Evolutionary conservation across 2,329 filamentous ascomycete species (phyloP).

Genomic region (Chalara sp.): DNA sequence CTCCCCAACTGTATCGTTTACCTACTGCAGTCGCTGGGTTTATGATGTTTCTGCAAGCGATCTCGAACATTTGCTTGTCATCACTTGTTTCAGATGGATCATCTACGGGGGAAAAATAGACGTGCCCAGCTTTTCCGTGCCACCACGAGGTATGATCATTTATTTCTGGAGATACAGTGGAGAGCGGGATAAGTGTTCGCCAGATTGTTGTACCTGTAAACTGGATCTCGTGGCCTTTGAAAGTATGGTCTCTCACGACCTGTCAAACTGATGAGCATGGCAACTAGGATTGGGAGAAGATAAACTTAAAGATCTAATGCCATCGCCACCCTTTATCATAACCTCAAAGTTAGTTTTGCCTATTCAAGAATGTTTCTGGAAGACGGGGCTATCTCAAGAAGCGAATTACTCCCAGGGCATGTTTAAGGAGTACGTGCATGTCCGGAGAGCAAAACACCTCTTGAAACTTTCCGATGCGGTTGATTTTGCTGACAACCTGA

Average conservation of each 20-base stretch:
- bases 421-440: too few species aligned
- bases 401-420: too few species aligned
- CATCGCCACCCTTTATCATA: conserved; percentile 35
- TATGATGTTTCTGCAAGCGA: conserved; percentile 30
- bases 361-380: too few species aligned
- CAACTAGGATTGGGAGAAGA: neutral
- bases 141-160: conserved; percentile 33
- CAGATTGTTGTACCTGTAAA: conserved; percentile 44
- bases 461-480: too few species aligned
- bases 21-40: conserved; percentile 25
- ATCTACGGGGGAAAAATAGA: conserved; percentile 36
- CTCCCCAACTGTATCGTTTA: conserved; percentile 31
- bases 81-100: conserved; percentile 11
- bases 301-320: conserved; percentile 39
- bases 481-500: too few species aligned
- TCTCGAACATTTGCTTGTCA: conserved; percentile 31
- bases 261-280: conserved; percentile 10
- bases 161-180: conserved; percentile 25
- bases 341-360: too few species aligned
- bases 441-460: too few species aligned
- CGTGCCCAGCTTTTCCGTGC: conserved; percentile 35
- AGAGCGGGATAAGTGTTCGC: conserved; percentile 35
- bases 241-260: conserved; percentile 35
- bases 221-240: conserved; percentile 35
- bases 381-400: too few species aligned